A percentile compares a stretch with the other conserved stretches of the same genome.
Conservation (phyloP, 345 rosid species). For the Salix exigua region DNA sequence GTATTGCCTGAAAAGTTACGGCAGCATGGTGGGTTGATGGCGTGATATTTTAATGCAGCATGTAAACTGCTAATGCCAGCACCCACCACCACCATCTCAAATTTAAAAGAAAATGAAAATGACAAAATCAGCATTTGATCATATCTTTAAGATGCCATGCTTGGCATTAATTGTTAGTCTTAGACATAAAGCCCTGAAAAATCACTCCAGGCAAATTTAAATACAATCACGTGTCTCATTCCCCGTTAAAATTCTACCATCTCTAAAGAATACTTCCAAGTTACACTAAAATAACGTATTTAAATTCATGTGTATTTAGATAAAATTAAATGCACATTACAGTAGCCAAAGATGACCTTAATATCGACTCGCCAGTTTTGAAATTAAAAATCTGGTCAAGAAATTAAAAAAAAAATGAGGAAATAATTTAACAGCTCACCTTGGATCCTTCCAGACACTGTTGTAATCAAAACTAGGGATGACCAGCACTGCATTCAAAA, state of each 20-base stretch:
- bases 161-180: neutral
- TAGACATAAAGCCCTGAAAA: neutral
- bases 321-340: neutral
- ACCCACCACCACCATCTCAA: neutral
- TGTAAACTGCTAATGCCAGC: neutral
- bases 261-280: neutral
- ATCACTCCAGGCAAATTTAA: neutral
- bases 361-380: neutral
- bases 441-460: conserved; percentile 84
- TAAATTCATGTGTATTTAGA: neutral
- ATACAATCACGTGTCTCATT: neutral
- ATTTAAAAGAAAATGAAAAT: neutral
- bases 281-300: neutral
- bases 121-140: neutral
- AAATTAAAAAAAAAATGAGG: neutral
- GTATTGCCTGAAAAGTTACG: neutral
- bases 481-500: conserved; percentile 73
- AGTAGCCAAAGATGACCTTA: neutral
- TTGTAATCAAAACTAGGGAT: conserved; percentile 78
- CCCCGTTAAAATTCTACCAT: neutral
- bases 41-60: neutral
- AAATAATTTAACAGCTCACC: conserved; percentile 35
- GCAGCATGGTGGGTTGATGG: neutral
- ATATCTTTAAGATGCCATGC: neutral
- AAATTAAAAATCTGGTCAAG: neutral